These are phyloP conservation scores for Eimeria maxima DNA, from an alignment of 169 alveolate species.

Conservation along the genomic window DNA sequence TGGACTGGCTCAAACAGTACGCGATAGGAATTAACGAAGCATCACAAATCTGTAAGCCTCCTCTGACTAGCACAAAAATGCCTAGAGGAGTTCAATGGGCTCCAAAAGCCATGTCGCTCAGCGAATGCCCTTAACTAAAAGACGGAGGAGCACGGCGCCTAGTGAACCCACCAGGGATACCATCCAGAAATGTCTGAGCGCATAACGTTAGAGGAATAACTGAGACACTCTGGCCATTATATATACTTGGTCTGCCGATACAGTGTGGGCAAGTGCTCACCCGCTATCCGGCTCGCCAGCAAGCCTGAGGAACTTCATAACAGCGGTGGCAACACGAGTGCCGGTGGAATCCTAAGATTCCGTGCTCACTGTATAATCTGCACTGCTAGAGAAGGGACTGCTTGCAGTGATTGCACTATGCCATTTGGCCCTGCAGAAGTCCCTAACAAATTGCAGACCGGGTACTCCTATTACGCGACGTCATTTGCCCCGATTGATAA, in stretches of 20 bases:
- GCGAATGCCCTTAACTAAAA: neutral
- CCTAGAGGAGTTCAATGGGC: neutral
- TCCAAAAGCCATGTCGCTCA: neutral
- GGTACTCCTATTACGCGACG: neutral
- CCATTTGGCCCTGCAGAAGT: neutral
- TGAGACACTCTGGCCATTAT: neutral
- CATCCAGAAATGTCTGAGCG: neutral
- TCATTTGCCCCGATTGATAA: neutral
- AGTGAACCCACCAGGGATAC: neutral
- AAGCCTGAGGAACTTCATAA: neutral
- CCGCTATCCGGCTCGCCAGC: conserved; percentile 2
- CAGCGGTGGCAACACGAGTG: neutral
- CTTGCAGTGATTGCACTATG: neutral
- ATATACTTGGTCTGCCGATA: neutral
- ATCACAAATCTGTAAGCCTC: neutral
- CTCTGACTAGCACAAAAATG: conserved; percentile 16
- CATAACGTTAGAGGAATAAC: neutral
- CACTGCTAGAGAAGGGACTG: neutral
- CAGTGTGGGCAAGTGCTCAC: neutral
- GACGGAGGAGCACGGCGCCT: neutral
- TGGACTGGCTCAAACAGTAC: neutral
- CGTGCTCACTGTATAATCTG: neutral
- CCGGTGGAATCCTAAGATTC: neutral
- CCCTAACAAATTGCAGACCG: neutral
- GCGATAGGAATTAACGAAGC: neutral